Evolutionary conservation across 768 basidiomycete species (phyloP), one percentile per base, ranked within the genome.

Genomic region (Rhodotorula kratochvilovae): DNA sequence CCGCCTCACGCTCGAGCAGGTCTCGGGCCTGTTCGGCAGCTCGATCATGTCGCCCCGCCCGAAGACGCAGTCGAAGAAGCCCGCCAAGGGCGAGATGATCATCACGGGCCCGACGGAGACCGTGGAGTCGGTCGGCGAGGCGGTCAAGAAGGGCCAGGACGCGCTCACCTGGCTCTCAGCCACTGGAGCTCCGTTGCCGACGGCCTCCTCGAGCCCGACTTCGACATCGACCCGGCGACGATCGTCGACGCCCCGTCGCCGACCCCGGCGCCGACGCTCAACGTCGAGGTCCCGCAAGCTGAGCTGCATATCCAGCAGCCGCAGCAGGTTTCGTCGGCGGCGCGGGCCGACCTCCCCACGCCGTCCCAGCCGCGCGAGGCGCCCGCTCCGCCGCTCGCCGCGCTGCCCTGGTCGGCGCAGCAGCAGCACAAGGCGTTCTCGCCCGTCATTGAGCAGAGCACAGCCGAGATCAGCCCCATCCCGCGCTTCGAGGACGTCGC

Each of bases 11-110:
- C 78, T 83, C 56, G 82, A 84, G 61, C 81, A 82, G 55, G 81
- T 85, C 61, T 83, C 83, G 12, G 79, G 82, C 54, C 83, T 85
- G 61, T 86, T 86, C 63, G 85, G 83, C 15, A 78, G 78, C 3
- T 76, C 80, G 23, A 73, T 85, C 48, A 77, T 84, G 56, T 82
- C 63, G 25, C 66, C 72, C 5, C 67, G 67, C 43, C 33, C 58
- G 33, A 27, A 33, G 5, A 36, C 45, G 29, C 36, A 55, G 29
- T 1, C 50, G 27, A 51, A 59, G 51, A 61, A 66, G 55, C 46
- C 61, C 23, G 19, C 19, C 35, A 54, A 56, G 17, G 67, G 48
- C 43, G 33, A 61, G 45, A 62, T 68, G 59, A 48, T 62, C 45
- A 74, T 74, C 48, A 70, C 69, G 4, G 73, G 73, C 0, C 73